These are phyloP conservation scores for Solanum sparsipilum DNA, from an alignment of 257 asterid species.

Conservation along the genomic window DNA sequence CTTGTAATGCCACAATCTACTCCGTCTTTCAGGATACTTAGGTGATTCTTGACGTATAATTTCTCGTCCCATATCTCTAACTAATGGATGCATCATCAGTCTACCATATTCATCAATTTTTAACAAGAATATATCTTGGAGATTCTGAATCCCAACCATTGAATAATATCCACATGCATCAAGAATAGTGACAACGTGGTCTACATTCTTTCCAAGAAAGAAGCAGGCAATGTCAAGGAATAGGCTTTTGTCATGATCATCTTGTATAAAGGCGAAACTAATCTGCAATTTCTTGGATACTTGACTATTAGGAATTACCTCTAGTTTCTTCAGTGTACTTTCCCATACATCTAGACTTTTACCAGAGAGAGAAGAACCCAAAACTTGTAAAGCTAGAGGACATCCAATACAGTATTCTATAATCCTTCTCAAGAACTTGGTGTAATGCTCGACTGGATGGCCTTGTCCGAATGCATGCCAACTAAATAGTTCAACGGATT, in stretches of 20 bases:
- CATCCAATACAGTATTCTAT: not conserved
- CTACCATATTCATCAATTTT: not conserved
- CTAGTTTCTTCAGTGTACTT: not conserved
- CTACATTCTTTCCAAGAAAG: conserved; percentile 1
- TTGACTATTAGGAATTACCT: not conserved
- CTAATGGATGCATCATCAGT: conserved; percentile 2
- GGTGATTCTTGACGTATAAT: conserved; percentile 2
- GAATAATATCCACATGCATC: not conserved
- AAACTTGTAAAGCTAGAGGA: conserved; percentile 8
- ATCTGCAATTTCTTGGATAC: not conserved
- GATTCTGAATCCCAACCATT: not conserved
- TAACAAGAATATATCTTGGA: not conserved
- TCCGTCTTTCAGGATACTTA: not conserved
- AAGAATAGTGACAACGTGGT: not conserved
- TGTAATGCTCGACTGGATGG: not conserved
- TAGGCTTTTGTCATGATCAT: conserved; percentile 1
- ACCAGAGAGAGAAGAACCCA: conserved; percentile 4
- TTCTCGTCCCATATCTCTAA: conserved; percentile 8
- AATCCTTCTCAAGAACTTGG: not conserved
- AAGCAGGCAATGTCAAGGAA: conserved; percentile 6
- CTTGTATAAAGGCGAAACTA: not conserved
- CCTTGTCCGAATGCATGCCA: conserved; percentile 9
- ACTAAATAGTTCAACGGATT: conserved; percentile 2
- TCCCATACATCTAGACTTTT: not conserved
- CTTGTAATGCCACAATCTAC: not conserved